Percentiles rank a stretch among this genome's conserved stretches.
phyloP scores from a whole-genome alignment of 495 filamentous ascomycete species.

The Penicillium roqueforti region DNA sequence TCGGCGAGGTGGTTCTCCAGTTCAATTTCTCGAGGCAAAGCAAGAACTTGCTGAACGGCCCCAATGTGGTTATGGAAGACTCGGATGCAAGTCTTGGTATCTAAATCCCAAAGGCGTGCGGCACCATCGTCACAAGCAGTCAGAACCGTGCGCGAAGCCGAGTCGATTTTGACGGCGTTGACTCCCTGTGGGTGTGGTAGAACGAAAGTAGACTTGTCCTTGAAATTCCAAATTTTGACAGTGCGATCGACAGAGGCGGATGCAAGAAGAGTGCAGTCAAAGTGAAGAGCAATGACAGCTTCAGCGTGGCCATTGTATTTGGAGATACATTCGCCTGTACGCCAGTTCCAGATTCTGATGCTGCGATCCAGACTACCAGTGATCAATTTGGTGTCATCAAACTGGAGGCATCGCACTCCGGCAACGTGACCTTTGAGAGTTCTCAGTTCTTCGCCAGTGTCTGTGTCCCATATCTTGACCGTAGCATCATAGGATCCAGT shows the following conservation, averaged over 20 bases:
- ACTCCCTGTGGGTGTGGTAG: slow-evolving; percentile 90
- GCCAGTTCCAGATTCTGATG: slow-evolving; percentile 94
- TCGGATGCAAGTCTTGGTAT: slow-evolving; percentile 69
- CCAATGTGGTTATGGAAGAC: slow-evolving; percentile 92
- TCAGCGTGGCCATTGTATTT: slow-evolving; percentile 72
- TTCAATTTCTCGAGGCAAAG: slow-evolving; percentile 79
- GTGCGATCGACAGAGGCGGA: slow-evolving; percentile 85
- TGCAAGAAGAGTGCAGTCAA: slow-evolving; percentile 74
- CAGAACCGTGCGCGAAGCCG: slow-evolving; percentile 73
- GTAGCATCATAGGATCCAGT: slow-evolving; percentile 94
- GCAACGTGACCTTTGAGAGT: slow-evolving; percentile 76
- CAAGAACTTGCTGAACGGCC: slow-evolving; percentile 85
- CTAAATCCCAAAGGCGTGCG: slow-evolving; percentile 88
- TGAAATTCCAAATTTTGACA: slow-evolving; percentile 92
- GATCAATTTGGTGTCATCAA: slow-evolving; percentile 87
- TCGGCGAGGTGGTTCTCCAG: slow-evolving; percentile 63
- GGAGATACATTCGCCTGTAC: slow-evolving; percentile 81
- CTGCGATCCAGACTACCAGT: slow-evolving; percentile 77
- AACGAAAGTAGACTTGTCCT: slow-evolving; percentile 69
- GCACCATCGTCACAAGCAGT: slow-evolving; percentile 94
- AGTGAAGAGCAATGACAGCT: slow-evolving; percentile 82
- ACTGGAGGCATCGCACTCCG: slow-evolving; percentile 85
- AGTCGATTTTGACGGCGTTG: slow-evolving; percentile 84
- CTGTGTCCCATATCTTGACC: slow-evolving; percentile 93
- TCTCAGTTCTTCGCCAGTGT: slow-evolving; percentile 78